phyloP scores from a whole-genome alignment of 73 alveolate species.

The Uronychia binucleata region DNA sequence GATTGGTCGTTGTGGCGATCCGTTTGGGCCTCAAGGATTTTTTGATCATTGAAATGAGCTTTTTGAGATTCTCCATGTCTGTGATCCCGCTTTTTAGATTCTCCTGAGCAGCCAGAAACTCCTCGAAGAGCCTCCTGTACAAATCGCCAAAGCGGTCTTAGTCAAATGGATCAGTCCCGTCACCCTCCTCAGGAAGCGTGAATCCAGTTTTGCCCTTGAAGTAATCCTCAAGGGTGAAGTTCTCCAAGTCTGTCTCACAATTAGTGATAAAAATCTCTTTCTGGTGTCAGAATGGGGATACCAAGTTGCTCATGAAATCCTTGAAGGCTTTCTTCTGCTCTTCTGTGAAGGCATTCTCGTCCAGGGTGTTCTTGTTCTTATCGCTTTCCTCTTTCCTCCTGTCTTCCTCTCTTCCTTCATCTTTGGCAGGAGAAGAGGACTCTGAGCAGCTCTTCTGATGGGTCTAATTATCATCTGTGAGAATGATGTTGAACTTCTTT shows the following conservation, averaged over 20 bases:
- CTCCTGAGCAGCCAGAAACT: not conserved
- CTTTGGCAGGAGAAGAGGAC: not conserved
- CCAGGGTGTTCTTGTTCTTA: not conserved
- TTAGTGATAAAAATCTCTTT: not conserved
- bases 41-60: not conserved
- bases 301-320: not conserved
- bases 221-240: not conserved
- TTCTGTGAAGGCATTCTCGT: not conserved
- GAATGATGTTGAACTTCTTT: not conserved
- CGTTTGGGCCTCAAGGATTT: not conserved
- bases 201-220: not conserved
- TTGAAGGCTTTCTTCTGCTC: not conserved
- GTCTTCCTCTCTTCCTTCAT: not conserved
- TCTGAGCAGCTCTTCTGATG: not conserved
- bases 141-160: not conserved
- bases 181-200: not conserved
- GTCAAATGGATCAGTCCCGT: not conserved
- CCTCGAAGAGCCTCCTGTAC: not conserved
- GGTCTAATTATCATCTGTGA: not conserved
- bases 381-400: not conserved
- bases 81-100: not conserved
- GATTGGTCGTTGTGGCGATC: not conserved
- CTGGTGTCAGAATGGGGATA: not conserved
- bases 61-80: not conserved
- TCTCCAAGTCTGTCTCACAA: not conserved